Evolutionary conservation across 495 filamentous ascomycete species (phyloP).

Genomic region (Paragyromitra xinjiangensis): DNA sequence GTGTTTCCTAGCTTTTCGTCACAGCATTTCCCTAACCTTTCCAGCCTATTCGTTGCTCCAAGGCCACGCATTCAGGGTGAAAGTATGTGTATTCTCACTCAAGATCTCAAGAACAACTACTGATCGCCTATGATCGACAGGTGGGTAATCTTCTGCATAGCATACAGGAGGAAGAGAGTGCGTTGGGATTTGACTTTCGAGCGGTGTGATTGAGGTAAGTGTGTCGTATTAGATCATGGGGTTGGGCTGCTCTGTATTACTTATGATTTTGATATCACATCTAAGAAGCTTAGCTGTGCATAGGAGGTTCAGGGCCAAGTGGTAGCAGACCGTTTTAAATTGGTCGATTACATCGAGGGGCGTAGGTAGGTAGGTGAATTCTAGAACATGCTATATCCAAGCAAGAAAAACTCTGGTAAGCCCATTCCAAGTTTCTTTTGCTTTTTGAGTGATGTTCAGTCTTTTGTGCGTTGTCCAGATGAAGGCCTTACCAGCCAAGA

Average conservation of each 20-base stretch:
- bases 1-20: not conserved
- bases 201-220: conserved; percentile 2
- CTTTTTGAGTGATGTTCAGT: conserved; percentile 38
- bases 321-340: conserved; percentile 33
- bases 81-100: not conserved
- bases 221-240: conserved; percentile 24
- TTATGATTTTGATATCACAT: conserved; percentile 25
- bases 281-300: conserved; percentile 4
- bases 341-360: conserved; percentile 12
- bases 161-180: not conserved
- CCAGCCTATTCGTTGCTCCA: not conserved
- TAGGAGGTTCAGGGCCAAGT: conserved; percentile 11
- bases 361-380: conserved; percentile 4
- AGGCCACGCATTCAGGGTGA: not conserved
- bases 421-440: conserved; percentile 29
- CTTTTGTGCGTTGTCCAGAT: conserved; percentile 46
- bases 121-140: conserved; percentile 10
- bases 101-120: conserved; percentile 20
- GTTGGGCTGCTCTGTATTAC: conserved; percentile 12
- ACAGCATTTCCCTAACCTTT: not conserved
- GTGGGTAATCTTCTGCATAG: not conserved
- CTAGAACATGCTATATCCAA: conserved; percentile 26
- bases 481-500: conserved; percentile 23
- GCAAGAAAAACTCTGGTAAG: conserved; percentile 23
- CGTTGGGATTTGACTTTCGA: not conserved